Evolutionary conservation across 805 yeast genomes (phyloP), one percentile per base, ranked within the genome.

Genomic region (Tetrapisispora iriomotensis): DNA sequence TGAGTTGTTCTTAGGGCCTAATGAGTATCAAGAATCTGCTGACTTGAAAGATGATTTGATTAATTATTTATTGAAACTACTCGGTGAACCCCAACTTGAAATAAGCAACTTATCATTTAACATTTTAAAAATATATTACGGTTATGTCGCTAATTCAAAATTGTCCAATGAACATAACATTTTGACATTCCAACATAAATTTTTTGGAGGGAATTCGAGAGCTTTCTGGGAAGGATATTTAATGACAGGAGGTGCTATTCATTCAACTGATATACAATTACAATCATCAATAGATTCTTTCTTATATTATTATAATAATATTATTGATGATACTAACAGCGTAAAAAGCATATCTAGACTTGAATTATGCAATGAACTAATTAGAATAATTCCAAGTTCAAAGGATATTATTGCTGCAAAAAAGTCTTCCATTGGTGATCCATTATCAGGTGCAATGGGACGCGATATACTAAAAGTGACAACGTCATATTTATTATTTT

Each of bases 81-180:
- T 79, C 0, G 76, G 78, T 1, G 95, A 85, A 52, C 66, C 76
- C 3, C 72, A 80, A 40, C 82, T 74, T 42, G 71, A 64, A 37
- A 18, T 39, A 9, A 34, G 29, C 21, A 14, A 21, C 15, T 8
- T 26, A 7, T 17, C 39, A 20, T 39, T 35, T 27, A 36, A 28
- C 28, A 3, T 39, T 9, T 44, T 62, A n/a, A 52, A 59, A 36
- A 36, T 23, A 8, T 45, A 49, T 23, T 64, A 51, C 18, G 15
- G 24, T 20, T 29, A 23, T 9, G 17, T 5, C 4, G 3, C 14
- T 7, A 19, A 32, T 19, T 8, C 12, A 8, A 5, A 8, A 39
- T 37, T 34, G 28, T 44, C 45, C 9, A 49, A 53, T 13, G 66
- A 67, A 46, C 67, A 61, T 3, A 15, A 35, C 17, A 30, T 41